Conservation (phyloP, 257 asterid genomes). For the Primulina eburnea region DNA sequence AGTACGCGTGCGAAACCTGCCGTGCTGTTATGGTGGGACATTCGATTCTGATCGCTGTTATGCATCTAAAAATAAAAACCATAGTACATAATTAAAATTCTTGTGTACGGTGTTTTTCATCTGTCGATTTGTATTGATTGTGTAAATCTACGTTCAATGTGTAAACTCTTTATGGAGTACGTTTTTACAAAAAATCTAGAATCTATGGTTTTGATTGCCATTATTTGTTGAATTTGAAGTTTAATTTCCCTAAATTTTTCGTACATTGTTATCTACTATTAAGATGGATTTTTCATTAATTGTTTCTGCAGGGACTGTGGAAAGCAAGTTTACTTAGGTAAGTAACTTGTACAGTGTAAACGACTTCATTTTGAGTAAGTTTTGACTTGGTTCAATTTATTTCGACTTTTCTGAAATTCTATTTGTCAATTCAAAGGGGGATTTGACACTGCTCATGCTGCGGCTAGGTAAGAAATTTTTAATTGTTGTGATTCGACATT, state of each 20-base stretch:
- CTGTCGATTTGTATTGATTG: not conserved
- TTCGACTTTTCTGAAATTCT: slow-evolving; percentile 21
- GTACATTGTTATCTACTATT: slow-evolving; percentile 7
- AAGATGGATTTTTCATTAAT: slow-evolving; percentile 18
- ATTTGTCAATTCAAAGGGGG: slow-evolving; percentile 57
- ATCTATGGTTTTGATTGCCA: slow-evolving; percentile 7
- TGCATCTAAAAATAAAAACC: not conserved
- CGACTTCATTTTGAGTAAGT: slow-evolving; percentile 1
- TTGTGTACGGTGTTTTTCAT: not conserved
- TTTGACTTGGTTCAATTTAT: slow-evolving; percentile 16
- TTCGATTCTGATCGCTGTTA: slow-evolving; percentile 18
- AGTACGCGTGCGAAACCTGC: not conserved
- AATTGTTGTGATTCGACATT: slow-evolving; percentile 17
- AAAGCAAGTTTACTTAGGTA: slow-evolving; percentile 94
- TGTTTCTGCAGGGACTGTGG: slow-evolving; percentile 87
- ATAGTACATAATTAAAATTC: too few species aligned
- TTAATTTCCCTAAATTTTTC: not conserved
- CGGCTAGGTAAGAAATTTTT: slow-evolving; percentile 66
- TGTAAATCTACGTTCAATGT: slow-evolving; percentile 8
- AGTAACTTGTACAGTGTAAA: slow-evolving; percentile 11
- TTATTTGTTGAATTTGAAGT: slow-evolving; percentile 17
- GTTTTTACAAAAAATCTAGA: not conserved
- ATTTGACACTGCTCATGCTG: slow-evolving; percentile 95
- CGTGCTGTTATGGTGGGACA: slow-evolving; percentile 7
- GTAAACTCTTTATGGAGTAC: slow-evolving; percentile 14